A percentile compares a stretch with the other conserved stretches of the same genome.
These are phyloP conservation scores for Xylaria castorea DNA, from an alignment of 495 filamentous ascomycete genomes.

Conservation along the genomic window DNA sequence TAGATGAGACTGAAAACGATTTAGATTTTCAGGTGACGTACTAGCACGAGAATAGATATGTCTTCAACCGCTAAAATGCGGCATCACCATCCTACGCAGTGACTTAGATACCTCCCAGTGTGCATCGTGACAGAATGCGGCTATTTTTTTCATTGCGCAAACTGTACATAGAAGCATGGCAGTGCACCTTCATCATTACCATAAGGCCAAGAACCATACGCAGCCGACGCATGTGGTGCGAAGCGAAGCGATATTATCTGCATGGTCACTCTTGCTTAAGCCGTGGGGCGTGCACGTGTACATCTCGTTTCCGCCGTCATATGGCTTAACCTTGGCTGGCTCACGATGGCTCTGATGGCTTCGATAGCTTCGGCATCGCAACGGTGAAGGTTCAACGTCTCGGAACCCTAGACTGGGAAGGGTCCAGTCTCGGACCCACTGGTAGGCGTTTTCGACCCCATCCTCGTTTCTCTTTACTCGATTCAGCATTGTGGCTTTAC, in stretches of 20 bases:
- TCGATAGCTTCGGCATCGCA: constrained; percentile 28
- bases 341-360: constrained; percentile 27
- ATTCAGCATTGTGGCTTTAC: constrained; percentile 38
- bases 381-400: constrained; percentile 21
- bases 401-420: background rate
- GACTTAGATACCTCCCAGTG: background rate
- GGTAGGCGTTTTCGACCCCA: constrained; percentile 40
- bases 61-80: background rate
- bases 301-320: constrained; percentile 13
- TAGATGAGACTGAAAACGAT: background rate
- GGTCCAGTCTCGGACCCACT: constrained; percentile 35
- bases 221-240: background rate
- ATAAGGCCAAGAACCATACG: background rate
- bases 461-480: constrained; percentile 43
- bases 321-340: constrained; percentile 23
- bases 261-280: constrained; percentile 3
- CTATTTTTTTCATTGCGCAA: background rate
- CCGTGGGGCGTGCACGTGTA: constrained; percentile 11
- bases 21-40: background rate
- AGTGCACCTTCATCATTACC: background rate
- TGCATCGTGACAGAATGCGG: background rate
- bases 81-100: background rate
- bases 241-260: constrained; percentile 9
- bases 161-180: background rate
- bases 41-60: background rate